Conservation (phyloP, 2,329 filamentous ascomycete genomes). For the Neofusicoccum laricinum region DNA sequence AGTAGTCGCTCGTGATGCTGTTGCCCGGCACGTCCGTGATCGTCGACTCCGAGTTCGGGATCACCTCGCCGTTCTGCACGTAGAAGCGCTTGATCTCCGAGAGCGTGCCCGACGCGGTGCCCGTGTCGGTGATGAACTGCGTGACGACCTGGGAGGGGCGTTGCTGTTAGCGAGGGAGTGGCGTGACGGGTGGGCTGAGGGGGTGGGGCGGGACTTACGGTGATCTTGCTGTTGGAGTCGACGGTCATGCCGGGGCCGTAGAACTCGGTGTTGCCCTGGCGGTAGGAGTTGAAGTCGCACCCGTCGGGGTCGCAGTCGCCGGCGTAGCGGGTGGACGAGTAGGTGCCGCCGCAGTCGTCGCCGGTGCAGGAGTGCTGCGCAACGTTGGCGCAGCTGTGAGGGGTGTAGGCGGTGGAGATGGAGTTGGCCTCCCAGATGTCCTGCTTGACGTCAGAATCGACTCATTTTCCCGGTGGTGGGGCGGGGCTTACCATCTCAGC, state of each 20-base stretch:
- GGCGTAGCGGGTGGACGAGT: slow-evolving; percentile 50
- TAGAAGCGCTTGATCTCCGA: slow-evolving; percentile 42
- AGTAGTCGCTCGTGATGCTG: slow-evolving; percentile 55
- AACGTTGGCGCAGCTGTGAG: slow-evolving; percentile 55
- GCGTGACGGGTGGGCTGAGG: background rate
- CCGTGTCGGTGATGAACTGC: slow-evolving; percentile 39
- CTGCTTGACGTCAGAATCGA: too few species aligned
- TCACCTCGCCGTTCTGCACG: slow-evolving; percentile 44
- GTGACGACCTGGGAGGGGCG: slow-evolving; percentile 42
- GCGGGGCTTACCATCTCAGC: slow-evolving; percentile 53
- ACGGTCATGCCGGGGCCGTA: slow-evolving; percentile 53
- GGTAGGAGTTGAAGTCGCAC: slow-evolving; percentile 67
- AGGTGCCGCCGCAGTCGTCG: slow-evolving; percentile 38
- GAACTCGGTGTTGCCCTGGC: slow-evolving; percentile 58
- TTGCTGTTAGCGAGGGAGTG: background rate
- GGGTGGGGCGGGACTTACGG: slow-evolving; percentile 11
- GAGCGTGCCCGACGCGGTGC: slow-evolving; percentile 37
- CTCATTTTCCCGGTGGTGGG: too few species aligned
- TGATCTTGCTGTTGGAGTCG: slow-evolving; percentile 34
- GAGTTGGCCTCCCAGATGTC: slow-evolving; percentile 55
- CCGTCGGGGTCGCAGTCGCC: slow-evolving; percentile 63
- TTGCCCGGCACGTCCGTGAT: slow-evolving; percentile 45
- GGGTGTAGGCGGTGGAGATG: slow-evolving; percentile 59
- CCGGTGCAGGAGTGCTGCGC: slow-evolving; percentile 52
- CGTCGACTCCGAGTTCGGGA: slow-evolving; percentile 38